Evolutionary conservation across 2,329 filamentous ascomycete species (phyloP), one percentile per base, ranked within the genome.

Genomic region (Fusarium nodosum): DNA sequence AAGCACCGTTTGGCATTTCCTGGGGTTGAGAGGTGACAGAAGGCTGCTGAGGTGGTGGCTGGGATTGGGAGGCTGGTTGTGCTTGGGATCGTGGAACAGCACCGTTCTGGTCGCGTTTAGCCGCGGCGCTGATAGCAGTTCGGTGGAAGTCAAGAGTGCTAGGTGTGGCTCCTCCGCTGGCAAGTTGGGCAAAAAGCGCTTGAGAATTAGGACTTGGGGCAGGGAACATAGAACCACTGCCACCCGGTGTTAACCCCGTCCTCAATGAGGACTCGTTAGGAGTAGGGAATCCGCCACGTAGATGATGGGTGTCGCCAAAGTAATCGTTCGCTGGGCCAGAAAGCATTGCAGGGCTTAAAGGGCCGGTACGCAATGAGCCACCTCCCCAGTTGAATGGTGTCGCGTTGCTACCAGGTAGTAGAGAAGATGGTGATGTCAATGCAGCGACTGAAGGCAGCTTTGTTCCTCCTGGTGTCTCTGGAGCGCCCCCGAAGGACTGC

Each of bases 181-280:
- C 90, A 38, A 96, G 83, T 71, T 92, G 91, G 65, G 91, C 91
- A 80, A 94, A 93, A 9, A 97, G 82, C 52, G 92, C 91, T 82
- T 94, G 91, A 0, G 93, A 93, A 78, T 93, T 97, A 36, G 93
- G 94, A 78, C 92, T 97, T 4, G 93, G 91, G 56, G 91, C 93
- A 59, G 95, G 94, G 84, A 98, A 98, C 93, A 98, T 98, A 74
- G 94, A 97, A 74, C 94, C 95, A 78, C 94, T 94, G 72, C 95
- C 95, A 64, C 96, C 96, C 50, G 96, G 96, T 55, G 96, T 98
- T 72, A 98, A 82, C 59, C 96, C 96, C 64, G 94, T 96, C 64
- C 96, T 88, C 54, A 98, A 83, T 5, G 93, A 97, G 10, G 95
- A 98, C 82, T 99, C 96, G 88, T 97, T 97, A 1, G 95, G 95